Evolutionary conservation across 2,329 filamentous ascomycete genomes (phyloP), one percentile per base, ranked within the genome.

Genomic region (Nemania bipapillata): DNA sequence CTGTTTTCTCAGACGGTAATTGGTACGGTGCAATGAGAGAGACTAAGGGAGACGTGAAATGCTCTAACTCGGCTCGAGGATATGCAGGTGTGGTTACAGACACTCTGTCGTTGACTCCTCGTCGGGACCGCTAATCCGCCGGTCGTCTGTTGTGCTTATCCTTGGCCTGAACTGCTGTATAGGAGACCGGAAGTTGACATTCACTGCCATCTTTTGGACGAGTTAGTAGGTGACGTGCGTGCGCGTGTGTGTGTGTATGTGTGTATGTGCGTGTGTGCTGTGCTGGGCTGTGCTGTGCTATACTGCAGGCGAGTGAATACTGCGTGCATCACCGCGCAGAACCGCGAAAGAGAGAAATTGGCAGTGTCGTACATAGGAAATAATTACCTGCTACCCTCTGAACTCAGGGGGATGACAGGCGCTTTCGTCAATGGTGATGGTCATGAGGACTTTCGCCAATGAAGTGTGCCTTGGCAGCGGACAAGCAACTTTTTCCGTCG

Each of bases 31-130:
- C 55, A 53, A 58, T 37, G 37, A 40, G 60, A 37, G 37, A 40
- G 59, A 37, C 52, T 22, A 30, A n/a, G 26, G 52, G 56, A 59
- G 56, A 59, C 35, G 58, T 70, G 45, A 59, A 52, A 54, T 55
- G 35, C 20, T n/a, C 32, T 61, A 12, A 28, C 9, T 65, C 62
- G 58, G 62, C 58, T 68, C 56, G 57, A 45, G 26, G 37, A 58
- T 55, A 65, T 65, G 61, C 61, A 57, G 54, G 65, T 65, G 62
- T 70, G 68, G 65, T 65, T 68, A 58, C 68, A 68, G 53, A 62
- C 61, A 47, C 42, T 53, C 37, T 62, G 45, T 66, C 52, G 59
- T 63, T 50, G 32, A 66, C 40, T 61, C 50, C 54, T 65, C 62
- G 26, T 68, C 65, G 60, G 64, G 53, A 54, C 56, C 63, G 67